phyloP scores from a whole-genome alignment of 345 rosid genomes.

The Citrus unshiu region DNA sequence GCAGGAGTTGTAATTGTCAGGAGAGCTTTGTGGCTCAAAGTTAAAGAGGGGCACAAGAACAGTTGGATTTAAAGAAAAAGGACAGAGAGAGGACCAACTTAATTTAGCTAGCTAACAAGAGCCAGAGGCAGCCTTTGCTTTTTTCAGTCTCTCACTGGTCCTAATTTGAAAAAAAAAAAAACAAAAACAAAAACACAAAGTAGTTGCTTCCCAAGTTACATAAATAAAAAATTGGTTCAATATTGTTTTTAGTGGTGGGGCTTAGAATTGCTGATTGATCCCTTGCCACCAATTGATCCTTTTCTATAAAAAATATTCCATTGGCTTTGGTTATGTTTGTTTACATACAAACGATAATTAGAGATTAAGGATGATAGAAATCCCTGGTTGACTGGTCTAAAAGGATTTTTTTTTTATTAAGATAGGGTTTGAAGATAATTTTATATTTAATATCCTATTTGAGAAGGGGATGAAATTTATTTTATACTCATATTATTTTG shows the following conservation, averaged over 20 bases:
- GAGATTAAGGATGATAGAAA: no score
- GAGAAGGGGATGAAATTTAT: no score
- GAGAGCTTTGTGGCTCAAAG: slow-evolving; percentile 18
- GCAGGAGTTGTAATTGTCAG: neutral
- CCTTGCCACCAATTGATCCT: neutral
- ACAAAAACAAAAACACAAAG: no score
- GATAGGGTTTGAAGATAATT: no score
- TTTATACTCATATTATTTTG: no score
- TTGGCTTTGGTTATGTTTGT: neutral
- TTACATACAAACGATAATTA: no score
- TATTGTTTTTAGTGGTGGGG: neutral
- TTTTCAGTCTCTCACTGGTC: slow-evolving; percentile 12
- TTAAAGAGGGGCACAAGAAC: slow-evolving; percentile 1
- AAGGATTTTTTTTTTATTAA: no score
- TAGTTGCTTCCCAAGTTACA: neutral
- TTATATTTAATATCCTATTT: no score
- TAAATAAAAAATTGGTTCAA: neutral
- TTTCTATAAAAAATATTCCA: neutral
- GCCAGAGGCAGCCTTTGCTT: slow-evolving; percentile 13
- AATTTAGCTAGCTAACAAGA: slow-evolving; percentile 20
- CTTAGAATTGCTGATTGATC: neutral
- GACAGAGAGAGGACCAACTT: neutral
- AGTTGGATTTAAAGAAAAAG: slow-evolving; percentile 12
- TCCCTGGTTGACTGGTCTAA: no score
- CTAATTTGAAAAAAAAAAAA: neutral